Percentiles rank a stretch among this genome's conserved stretches.
Evolutionary conservation across 306 rosid genomes (phyloP).

Genomic region (Gastrolobium villosum): DNA sequence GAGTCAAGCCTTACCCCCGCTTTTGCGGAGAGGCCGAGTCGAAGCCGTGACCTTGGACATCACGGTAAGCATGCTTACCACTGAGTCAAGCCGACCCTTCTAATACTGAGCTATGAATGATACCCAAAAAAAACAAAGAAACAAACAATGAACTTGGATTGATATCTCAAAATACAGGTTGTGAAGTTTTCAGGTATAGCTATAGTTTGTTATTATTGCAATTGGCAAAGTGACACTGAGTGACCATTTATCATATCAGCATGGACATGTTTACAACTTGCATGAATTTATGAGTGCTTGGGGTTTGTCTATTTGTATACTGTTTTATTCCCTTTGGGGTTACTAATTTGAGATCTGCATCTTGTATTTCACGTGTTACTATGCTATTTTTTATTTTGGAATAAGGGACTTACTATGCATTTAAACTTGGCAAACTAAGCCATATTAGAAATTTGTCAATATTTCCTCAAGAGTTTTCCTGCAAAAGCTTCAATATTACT

Average conservation of each 20-base stretch:
- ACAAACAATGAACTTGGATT: neutral
- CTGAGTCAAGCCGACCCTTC: no score
- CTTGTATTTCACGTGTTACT: neutral
- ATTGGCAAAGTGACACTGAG: neutral
- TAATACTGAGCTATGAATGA: conserved; percentile 33
- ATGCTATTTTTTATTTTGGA: neutral
- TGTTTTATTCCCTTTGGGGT: neutral
- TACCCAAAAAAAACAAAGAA: neutral
- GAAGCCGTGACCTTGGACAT: no score
- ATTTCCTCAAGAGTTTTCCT: no score
- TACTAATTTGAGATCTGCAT: conserved; percentile 3
- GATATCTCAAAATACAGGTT: neutral
- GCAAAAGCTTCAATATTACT: no score
- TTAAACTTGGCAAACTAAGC: conserved; percentile 4
- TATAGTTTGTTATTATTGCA: neutral
- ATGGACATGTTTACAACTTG: conserved; percentile 20
- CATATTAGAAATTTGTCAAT: no score
- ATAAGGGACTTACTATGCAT: neutral
- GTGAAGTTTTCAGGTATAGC: neutral
- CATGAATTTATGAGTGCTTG: conserved; percentile 42
- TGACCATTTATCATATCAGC: neutral
- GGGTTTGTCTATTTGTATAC: conserved; percentile 18
- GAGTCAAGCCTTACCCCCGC: no score
- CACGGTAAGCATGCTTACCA: no score
- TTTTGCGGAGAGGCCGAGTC: no score